These are phyloP conservation scores for Oryza officinalis DNA, from an alignment of 176 grass and related monocot species.

Conservation along the genomic window DNA sequence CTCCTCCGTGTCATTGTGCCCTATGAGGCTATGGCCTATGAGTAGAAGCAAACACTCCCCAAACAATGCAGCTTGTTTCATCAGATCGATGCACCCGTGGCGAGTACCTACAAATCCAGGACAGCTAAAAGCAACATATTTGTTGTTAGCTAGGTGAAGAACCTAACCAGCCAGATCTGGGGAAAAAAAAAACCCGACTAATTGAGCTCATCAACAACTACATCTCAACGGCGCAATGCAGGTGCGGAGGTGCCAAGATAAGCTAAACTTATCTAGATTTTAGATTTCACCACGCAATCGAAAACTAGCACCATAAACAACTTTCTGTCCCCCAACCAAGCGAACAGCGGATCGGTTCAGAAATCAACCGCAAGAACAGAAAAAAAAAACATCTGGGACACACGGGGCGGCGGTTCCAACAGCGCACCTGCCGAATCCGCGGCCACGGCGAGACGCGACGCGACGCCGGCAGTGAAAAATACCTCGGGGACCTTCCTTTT, in stretches of 20 bases:
- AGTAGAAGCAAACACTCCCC: neutral
- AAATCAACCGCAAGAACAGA: neutral
- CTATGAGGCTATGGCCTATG: neutral
- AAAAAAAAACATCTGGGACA: too few species aligned
- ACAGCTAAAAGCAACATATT: neutral
- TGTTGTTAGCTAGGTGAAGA: neutral
- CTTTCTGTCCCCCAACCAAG: neutral
- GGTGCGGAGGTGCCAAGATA: neutral
- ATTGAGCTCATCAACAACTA: neutral
- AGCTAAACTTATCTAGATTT: neutral
- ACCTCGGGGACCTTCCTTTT: neutral
- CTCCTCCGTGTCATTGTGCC: too few species aligned
- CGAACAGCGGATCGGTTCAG: neutral
- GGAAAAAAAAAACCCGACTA: neutral
- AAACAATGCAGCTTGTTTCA: constrained; percentile 17
- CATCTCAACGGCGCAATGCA: constrained; percentile 31
- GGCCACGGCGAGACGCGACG: neutral
- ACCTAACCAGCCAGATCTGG: constrained; percentile 34
- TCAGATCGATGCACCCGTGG: neutral
- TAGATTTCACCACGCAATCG: neutral
- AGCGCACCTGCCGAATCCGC: constrained; percentile 19
- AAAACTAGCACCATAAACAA: neutral
- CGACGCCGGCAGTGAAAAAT: neutral
- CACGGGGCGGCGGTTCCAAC: neutral
- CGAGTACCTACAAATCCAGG: neutral